Evolutionary conservation across 2,329 filamentous ascomycete genomes (phyloP), one percentile per base, ranked within the genome.

Genomic region (Diaporthe longicolla): DNA sequence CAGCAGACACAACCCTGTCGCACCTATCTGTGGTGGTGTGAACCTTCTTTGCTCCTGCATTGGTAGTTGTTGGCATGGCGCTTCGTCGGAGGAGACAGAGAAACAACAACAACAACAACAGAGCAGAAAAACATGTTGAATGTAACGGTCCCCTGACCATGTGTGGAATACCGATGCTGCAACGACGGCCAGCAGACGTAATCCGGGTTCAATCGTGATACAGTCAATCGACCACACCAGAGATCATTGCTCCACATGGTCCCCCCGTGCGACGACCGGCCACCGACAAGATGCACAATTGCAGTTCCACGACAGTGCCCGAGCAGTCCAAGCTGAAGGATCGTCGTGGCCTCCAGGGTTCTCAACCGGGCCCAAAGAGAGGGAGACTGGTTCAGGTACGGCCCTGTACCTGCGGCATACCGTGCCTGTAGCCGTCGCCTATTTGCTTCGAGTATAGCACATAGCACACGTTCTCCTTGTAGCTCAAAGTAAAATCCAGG

Each of bases 391-490:
- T 10, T 68, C 63, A 68, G 63, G 63, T 54, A 68, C 63, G 32
- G 48, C 32, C 45, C 15, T 54, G 63, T 68, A 68, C 63, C 13
- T 21, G 15, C 37, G 48, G 32, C 4, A 48, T 52, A 52, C 63
- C 7, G 63, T 54, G 13, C n/a, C 17, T 37, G 19, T 11, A n/a
- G 32, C 19, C 9, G 32, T 40, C 63, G 15, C 63, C 32, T 50
- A 21, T 54, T 54, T 68, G 63, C 63, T 54, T 68, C 63, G 63
- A 68, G 63, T 68, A 54, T 54, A 54, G 63, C 52, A 54, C 45
- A 68, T n/a, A 9, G 45, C 45, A 48, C 45, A 48, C 45, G 7
- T n/a, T 50, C 63, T 52, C 52, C 32, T 40, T 17, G 17, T 43
- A 43, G 17, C 6, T 5, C 17, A 43, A 43, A 43, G 17, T 43